Conservation (phyloP, 192 early-diverging fungal genomes). For the Backusella liffmaniae region DNA sequence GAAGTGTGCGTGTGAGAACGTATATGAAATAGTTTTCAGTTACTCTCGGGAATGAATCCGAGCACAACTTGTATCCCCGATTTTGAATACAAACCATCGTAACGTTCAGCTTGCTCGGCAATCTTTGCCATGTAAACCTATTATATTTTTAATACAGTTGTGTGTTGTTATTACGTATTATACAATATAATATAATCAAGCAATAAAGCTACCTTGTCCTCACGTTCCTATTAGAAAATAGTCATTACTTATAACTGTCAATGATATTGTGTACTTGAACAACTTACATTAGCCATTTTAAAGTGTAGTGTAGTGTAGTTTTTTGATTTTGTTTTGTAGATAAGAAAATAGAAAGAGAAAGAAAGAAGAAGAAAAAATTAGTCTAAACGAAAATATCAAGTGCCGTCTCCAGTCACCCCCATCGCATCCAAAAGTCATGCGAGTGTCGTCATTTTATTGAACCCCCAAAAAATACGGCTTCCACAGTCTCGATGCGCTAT, state of each 20-base stretch:
- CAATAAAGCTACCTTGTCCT: constrained; percentile 13
- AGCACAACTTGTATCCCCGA: constrained; percentile 11
- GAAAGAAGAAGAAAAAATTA: constrained; percentile 6
- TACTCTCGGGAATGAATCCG: constrained; percentile 3
- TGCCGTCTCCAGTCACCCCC: neutral
- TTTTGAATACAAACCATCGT: constrained; percentile 75
- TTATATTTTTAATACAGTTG: neutral
- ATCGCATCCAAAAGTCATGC: neutral
- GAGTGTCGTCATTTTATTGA: constrained; percentile 9
- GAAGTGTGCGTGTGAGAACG: constrained; percentile 5
- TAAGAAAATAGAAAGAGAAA: constrained; percentile 1
- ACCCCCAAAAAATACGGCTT: neutral
- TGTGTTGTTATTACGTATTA: neutral
- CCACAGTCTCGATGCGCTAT: neutral
- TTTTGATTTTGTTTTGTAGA: neutral
- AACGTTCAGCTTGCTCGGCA: constrained; percentile 98
- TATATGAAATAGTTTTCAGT: neutral
- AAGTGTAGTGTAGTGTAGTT: neutral
- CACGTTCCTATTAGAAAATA: constrained; percentile 19
- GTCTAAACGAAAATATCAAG: neutral
- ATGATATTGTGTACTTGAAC: neutral
- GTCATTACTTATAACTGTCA: neutral
- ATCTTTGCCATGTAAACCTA: constrained; percentile 99
- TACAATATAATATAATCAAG: neutral
- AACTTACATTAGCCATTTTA: constrained; percentile 19